A percentile compares a stretch with the other conserved stretches of the same genome.
Conservation (phyloP, 768 basidiomycete genomes). For the Cyathus striatus region DNA sequence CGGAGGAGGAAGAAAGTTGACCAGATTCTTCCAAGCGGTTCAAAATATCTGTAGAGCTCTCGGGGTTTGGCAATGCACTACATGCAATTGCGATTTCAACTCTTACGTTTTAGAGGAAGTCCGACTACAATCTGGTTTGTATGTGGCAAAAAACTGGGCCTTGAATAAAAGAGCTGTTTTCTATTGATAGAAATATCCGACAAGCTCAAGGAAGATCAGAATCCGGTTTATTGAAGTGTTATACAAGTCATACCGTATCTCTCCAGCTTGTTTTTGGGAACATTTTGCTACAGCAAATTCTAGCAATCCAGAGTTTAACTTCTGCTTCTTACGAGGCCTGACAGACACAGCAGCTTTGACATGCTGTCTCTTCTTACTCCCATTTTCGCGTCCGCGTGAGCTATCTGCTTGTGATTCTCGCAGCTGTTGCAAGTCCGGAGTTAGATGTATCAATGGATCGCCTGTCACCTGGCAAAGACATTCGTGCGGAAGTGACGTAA, state of each 20-base stretch:
- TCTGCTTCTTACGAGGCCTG: too few species aligned
- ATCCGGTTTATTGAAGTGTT: not conserved
- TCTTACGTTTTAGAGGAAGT: slow-evolving; percentile 62
- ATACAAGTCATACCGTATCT: not conserved
- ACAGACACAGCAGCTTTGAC: too few species aligned
- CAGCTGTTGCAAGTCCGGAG: slow-evolving; percentile 9
- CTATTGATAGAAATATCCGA: slow-evolving; percentile 51
- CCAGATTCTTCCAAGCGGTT: slow-evolving; percentile 52
- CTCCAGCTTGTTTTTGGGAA: not conserved
- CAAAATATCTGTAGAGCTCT: slow-evolving; percentile 48
- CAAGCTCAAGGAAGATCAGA: slow-evolving; percentile 24
- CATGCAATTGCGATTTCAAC: not conserved
- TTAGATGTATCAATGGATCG: slow-evolving; percentile 45
- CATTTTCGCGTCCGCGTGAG: too few species aligned
- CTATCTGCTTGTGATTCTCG: not conserved
- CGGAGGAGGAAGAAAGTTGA: too few species aligned
- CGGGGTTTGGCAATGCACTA: not conserved
- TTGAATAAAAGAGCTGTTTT: slow-evolving; percentile 61
- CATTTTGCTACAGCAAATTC: not conserved
- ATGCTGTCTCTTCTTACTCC: too few species aligned
- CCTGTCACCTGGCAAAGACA: slow-evolving; percentile 86
- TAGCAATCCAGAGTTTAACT: too few species aligned
- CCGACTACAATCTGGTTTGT: slow-evolving; percentile 52
- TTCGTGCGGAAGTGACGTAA: slow-evolving; percentile 73
- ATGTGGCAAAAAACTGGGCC: slow-evolving; percentile 50